These are phyloP conservation scores for Blastobotrys attinorum DNA, from an alignment of 805 yeast genomes.

Conservation along the genomic window DNA sequence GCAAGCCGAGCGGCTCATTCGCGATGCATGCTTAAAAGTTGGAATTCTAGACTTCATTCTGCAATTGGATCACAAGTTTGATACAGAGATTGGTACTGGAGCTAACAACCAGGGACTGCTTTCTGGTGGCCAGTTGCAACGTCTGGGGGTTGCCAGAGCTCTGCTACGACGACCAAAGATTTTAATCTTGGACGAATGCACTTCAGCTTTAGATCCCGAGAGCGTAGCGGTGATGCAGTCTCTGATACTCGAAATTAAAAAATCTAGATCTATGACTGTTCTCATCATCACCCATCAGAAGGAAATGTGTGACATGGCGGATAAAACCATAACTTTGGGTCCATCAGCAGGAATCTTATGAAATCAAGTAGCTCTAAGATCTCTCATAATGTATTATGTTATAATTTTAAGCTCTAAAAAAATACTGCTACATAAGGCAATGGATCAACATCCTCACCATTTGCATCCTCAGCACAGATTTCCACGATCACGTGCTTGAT, in stretches of 20 bases:
- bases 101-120: constrained; percentile 33
- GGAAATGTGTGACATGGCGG: constrained; percentile 55
- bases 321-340: constrained; percentile 36
- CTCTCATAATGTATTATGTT: not conserved
- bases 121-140: constrained; percentile 89
- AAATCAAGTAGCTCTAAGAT: not conserved
- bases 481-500: constrained; percentile 77
- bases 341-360: too few relatives aligned
- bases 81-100: constrained; percentile 49
- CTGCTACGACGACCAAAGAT: constrained; percentile 59
- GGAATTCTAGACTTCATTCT: constrained; percentile 47
- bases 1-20: constrained; percentile 23
- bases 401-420: constrained; percentile 21
- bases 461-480: constrained; percentile 83
- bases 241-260: constrained; percentile 35
- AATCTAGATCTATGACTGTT: constrained; percentile 36
- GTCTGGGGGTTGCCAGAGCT: constrained; percentile 80
- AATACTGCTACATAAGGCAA: constrained; percentile 78
- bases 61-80: constrained; percentile 46
- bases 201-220: constrained; percentile 73
- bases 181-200: constrained; percentile 73
- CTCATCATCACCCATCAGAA: constrained; percentile 68
- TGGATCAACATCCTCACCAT: constrained; percentile 95
- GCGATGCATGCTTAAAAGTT: constrained; percentile 36
- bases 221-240: constrained; percentile 45